phyloP scores from a whole-genome alignment of 176 grass and related monocot genomes.

The Carex scoparia region DNA sequence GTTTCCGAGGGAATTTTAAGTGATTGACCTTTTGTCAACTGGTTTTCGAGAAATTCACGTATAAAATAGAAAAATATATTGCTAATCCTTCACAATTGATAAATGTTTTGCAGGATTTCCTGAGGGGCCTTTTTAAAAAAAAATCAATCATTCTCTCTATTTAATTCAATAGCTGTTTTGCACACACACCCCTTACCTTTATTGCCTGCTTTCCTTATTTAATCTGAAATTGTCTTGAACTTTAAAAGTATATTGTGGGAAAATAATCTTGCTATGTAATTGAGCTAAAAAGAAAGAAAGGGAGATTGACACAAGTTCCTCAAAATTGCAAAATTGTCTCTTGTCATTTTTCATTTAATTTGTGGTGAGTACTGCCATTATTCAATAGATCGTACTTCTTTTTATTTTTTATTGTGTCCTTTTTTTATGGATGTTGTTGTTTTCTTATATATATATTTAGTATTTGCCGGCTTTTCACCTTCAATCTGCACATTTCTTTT shows the following conservation, averaged over 20 bases:
- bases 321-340: neutral
- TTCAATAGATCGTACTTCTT: neutral
- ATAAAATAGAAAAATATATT: neutral
- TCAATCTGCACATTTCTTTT: neutral
- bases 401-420: neutral
- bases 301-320: neutral
- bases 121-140: neutral
- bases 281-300: neutral
- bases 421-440: neutral
- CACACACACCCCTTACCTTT: neutral
- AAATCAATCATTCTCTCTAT: neutral
- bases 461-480: neutral
- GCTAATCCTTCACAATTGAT: neutral
- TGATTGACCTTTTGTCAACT: neutral
- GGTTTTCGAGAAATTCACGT: neutral
- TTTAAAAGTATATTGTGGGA: neutral
- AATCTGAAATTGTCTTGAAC: neutral
- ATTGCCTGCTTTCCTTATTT: neutral
- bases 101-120: neutral
- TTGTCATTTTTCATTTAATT: neutral
- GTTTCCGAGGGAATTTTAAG: neutral
- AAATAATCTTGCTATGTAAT: neutral
- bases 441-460: neutral
- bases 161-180: neutral
- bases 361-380: neutral